A percentile compares a stretch with the other conserved stretches of the same genome.
Conservation (phyloP, 257 asterid species). For the Striga asiatica region DNA sequence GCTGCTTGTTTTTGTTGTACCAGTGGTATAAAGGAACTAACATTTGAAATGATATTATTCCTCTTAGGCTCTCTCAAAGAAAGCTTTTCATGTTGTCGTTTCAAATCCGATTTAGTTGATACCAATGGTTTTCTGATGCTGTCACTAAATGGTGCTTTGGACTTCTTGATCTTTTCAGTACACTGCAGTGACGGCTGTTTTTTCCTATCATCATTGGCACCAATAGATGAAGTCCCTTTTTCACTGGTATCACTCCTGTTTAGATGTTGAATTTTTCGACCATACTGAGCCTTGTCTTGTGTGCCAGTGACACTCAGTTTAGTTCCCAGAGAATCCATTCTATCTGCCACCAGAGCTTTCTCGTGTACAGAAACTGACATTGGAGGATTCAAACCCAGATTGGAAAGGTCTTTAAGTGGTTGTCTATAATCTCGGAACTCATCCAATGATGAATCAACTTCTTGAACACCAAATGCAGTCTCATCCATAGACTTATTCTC, state of each 20-base stretch:
- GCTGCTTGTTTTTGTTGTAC: constrained; percentile 74
- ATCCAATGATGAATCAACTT: constrained; percentile 24
- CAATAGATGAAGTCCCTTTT: constrained; percentile 22
- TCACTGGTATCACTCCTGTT: constrained; percentile 26
- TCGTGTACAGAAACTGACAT: constrained; percentile 23
- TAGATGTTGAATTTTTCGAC: constrained; percentile 17
- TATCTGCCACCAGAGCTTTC: constrained; percentile 24
- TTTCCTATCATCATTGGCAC: constrained; percentile 29
- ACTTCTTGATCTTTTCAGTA: constrained; percentile 28
- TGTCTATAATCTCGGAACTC: constrained; percentile 28
- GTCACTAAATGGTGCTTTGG: constrained; percentile 34
- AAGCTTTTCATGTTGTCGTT: constrained; percentile 38
- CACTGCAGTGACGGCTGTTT: constrained; percentile 24
- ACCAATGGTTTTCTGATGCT: constrained; percentile 32
- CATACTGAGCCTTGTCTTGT: constrained; percentile 22
- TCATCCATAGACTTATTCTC: constrained; percentile 41
- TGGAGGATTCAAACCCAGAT: constrained; percentile 22
- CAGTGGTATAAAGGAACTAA: constrained; percentile 70
- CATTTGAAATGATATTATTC: constrained; percentile 69
- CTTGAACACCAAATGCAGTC: constrained; percentile 28
- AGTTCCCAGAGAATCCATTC: constrained; percentile 22
- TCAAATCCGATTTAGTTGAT: constrained; percentile 36
- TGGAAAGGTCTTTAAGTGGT: constrained; percentile 40
- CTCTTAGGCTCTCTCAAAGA: constrained; percentile 37
- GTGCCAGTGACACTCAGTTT: constrained; percentile 27